Evolutionary conservation across 177 flowering plant species (phyloP).

Genomic region (Vitis hybrid): DNA sequence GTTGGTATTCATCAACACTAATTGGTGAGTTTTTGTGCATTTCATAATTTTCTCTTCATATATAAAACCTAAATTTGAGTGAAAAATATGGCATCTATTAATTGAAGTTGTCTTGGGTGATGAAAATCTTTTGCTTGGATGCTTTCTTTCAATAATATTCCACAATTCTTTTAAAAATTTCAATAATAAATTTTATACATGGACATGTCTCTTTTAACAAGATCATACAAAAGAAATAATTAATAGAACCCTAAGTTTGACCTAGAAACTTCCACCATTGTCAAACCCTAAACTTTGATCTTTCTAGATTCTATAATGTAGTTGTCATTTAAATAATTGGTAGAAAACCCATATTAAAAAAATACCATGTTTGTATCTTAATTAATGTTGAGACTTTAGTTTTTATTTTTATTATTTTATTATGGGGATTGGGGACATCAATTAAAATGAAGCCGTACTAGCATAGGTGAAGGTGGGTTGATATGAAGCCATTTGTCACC

Average conservation of each 20-base stretch:
- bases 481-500: slow-evolving; percentile 6
- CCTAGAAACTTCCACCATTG: slow-evolving; percentile 3
- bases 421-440: neutral
- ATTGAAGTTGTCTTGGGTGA: slow-evolving; percentile 1
- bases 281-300: neutral
- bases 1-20: no score
- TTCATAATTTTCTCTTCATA: no score
- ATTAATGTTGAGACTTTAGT: neutral
- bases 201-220: neutral
- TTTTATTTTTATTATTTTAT: neutral
- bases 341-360: slow-evolving; percentile 1
- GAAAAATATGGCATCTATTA: no score
- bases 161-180: neutral
- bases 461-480: neutral
- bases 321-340: neutral
- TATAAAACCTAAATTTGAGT: no score
- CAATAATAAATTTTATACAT: neutral
- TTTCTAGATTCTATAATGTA: neutral
- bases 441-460: no score
- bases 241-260: neutral
- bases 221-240: neutral
- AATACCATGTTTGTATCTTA: neutral
- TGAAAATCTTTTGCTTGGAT: slow-evolving; percentile 1
- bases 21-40: no score
- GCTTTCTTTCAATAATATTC: neutral